Evolutionary conservation across 2,329 filamentous ascomycete species (phyloP).

Genomic region (Pseudogymnoascus sp.): DNA sequence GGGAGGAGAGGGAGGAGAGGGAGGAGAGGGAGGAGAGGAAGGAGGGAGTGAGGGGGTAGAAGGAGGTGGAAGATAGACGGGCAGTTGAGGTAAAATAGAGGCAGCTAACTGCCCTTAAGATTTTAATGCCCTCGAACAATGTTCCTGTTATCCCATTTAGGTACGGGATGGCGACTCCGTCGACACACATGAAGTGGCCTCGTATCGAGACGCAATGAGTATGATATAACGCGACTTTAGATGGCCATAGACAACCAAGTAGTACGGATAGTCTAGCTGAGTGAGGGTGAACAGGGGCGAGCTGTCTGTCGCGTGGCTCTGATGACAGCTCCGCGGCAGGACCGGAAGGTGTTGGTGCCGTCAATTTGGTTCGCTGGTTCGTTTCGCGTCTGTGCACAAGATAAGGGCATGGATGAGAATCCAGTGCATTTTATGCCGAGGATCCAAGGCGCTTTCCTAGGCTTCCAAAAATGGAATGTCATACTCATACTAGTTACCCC

Average conservation of each 20-base stretch:
- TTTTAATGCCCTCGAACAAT: too few species aligned
- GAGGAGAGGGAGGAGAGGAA: slow-evolving; percentile 18
- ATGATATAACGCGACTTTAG: too few species aligned
- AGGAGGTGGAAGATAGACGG: neutral
- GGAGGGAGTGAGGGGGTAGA: too few species aligned
- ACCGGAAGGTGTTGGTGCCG: neutral
- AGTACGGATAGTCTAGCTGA: too few species aligned
- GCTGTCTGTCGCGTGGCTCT: too few species aligned
- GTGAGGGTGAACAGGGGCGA: too few species aligned
- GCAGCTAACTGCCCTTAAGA: neutral
- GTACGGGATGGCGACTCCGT: too few species aligned
- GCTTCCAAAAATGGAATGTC: neutral
- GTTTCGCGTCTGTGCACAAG: neutral
- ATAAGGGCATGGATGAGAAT: neutral
- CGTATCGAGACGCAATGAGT: too few species aligned
- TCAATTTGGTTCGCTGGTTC: neutral
- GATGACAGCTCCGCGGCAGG: neutral
- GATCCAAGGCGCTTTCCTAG: neutral
- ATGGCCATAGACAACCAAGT: too few species aligned
- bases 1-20: slow-evolving; percentile 30
- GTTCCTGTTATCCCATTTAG: too few species aligned
- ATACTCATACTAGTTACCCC: neutral
- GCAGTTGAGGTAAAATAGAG: neutral
- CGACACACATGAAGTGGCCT: too few species aligned
- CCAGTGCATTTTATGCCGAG: neutral